phyloP scores from a whole-genome alignment of 2,329 filamentous ascomycete genomes.

The Diplodia seriata region DNA sequence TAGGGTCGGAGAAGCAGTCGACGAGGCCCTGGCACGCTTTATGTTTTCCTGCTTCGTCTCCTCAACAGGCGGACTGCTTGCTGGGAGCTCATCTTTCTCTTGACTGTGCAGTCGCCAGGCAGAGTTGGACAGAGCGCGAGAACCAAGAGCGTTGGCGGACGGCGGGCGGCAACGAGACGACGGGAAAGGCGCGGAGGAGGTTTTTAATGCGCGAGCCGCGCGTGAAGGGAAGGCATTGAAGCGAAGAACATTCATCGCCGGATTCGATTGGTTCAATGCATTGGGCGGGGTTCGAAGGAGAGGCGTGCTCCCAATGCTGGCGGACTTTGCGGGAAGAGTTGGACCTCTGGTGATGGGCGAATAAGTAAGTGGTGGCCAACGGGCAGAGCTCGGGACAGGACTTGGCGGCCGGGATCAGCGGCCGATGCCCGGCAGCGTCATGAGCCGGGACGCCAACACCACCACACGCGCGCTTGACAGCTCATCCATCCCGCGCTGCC shows the following conservation, averaged over 20 bases:
- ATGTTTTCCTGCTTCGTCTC: constrained; percentile 8
- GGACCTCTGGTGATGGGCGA: not conserved
- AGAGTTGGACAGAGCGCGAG: constrained; percentile 12
- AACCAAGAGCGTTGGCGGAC: not conserved
- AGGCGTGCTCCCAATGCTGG: constrained; percentile 6
- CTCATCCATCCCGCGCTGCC: constrained; percentile 27
- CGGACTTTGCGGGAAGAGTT: not conserved
- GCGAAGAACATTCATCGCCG: constrained; percentile 41
- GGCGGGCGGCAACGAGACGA: not conserved
- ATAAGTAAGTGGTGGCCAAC: not conserved
- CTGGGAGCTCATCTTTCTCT: constrained; percentile 1
- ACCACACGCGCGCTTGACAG: constrained; percentile 14
- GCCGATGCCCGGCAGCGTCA: constrained; percentile 20
- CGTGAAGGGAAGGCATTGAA: constrained; percentile 36
- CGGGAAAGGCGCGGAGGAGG: constrained; percentile 3
- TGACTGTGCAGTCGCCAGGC: not conserved
- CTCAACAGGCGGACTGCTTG: not conserved
- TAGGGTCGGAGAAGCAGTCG: constrained; percentile 64
- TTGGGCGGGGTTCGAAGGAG: not conserved
- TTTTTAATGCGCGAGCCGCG: constrained; percentile 31
- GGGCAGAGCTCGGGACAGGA: not conserved
- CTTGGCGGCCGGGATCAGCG: constrained; percentile 27
- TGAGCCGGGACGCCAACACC: constrained; percentile 24
- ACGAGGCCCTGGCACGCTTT: constrained; percentile 33
- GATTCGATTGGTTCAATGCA: not conserved